These are phyloP conservation scores for Cyclaneusma minus DNA, from an alignment of 2,329 filamentous ascomycete genomes.

Conservation along the genomic window DNA sequence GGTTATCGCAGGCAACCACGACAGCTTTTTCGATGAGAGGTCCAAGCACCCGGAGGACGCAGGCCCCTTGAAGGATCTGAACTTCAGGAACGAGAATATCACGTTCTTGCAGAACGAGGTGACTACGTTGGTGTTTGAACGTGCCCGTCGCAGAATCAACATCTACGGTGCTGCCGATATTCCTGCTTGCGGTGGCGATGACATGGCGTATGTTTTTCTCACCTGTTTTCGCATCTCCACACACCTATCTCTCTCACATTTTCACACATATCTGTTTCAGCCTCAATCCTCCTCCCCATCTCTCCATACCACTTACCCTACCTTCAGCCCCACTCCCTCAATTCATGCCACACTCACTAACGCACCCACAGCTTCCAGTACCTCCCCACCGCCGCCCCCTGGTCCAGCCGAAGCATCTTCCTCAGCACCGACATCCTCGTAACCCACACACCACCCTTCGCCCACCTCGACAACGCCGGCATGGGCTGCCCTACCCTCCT, in stretches of 20 bases:
- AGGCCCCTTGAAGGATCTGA: constrained; percentile 32
- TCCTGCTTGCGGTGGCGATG: constrained; percentile 54
- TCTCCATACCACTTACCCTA: too few relatives aligned
- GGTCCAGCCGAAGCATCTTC: constrained; percentile 44
- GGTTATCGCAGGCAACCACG: constrained; percentile 77
- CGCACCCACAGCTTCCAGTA: constrained; percentile 37
- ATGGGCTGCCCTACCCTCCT: constrained; percentile 43
- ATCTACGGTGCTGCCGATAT: constrained; percentile 75
- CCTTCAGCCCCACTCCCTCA: not conserved
- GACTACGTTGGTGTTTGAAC: constrained; percentile 47
- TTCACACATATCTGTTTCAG: too few relatives aligned
- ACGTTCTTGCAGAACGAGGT: constrained; percentile 61
- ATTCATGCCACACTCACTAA: constrained; percentile 3
- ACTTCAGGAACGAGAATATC: constrained; percentile 43
- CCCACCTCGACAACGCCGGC: constrained; percentile 30
- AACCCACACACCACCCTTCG: constrained; percentile 48
- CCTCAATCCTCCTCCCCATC: too few relatives aligned
- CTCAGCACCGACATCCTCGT: constrained; percentile 44
- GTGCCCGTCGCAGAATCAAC: constrained; percentile 40
- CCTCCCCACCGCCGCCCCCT: constrained; percentile 36
- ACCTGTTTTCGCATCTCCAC: constrained; percentile 2
- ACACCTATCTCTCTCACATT: constrained; percentile 2
- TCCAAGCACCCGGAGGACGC: constrained; percentile 42
- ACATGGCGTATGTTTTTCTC: constrained; percentile 37
- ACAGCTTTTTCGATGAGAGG: constrained; percentile 63